Conservation (phyloP, 257 asterid genomes). For the Nicotiana tomentosiformis region DNA sequence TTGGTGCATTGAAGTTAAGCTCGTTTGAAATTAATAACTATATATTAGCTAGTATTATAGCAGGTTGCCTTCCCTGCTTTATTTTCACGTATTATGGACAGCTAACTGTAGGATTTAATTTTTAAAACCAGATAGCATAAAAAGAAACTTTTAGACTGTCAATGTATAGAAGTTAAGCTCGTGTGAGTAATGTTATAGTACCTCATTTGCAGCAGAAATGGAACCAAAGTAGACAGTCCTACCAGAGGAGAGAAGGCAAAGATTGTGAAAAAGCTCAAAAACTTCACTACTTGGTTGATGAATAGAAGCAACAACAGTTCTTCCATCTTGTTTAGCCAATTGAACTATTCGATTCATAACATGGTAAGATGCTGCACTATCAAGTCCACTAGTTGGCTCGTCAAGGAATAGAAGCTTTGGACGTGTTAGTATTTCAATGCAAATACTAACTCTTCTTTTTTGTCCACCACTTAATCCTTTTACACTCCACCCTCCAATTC, state of each 20-base stretch:
- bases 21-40: no score
- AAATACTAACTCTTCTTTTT: constrained; percentile 56
- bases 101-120: no score
- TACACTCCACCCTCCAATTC: constrained; percentile 63
- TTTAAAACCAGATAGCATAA: no score
- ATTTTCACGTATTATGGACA: no score
- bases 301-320: constrained; percentile 39
- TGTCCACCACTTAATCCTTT: constrained; percentile 66
- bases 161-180: no score
- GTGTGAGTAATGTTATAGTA: not conserved
- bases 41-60: no score
- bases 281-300: constrained; percentile 59
- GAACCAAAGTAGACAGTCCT: constrained; percentile 47
- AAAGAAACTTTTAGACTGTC: no score
- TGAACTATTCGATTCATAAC: constrained; percentile 41
- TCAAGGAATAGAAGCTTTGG: constrained; percentile 51
- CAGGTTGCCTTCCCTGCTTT: no score
- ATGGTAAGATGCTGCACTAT: constrained; percentile 55
- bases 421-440: constrained; percentile 48
- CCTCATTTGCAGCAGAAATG: constrained; percentile 37
- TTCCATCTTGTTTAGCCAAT: constrained; percentile 27
- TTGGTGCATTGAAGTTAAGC: no score
- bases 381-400: constrained; percentile 61
- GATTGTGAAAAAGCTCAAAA: constrained; percentile 48
- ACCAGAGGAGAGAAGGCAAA: constrained; percentile 52